phyloP scores from a whole-genome alignment of 257 asterid genomes.

The Plectranthus barbatus region DNA sequence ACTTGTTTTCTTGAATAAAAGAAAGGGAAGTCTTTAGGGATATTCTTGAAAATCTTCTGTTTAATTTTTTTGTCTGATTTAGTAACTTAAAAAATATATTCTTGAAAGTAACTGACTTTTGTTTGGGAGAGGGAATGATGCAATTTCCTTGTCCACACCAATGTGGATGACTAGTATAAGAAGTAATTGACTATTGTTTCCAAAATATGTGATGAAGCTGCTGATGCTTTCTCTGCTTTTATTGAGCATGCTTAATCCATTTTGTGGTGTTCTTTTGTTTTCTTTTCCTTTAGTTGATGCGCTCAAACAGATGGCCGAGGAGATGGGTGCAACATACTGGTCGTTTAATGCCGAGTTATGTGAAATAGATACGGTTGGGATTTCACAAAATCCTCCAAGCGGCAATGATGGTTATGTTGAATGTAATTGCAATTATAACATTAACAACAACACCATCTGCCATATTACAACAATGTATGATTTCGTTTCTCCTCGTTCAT shows the following conservation, averaged over 20 bases:
- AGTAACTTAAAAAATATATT: too few species aligned
- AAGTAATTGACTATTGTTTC: too few species aligned
- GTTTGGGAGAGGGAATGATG: background rate
- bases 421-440: slow-evolving; percentile 42
- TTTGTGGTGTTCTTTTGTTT: background rate
- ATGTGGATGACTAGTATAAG: background rate
- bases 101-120: background rate
- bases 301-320: slow-evolving; percentile 54
- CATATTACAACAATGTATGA: slow-evolving; percentile 61
- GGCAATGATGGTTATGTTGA: slow-evolving; percentile 45
- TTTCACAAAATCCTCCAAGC: slow-evolving; percentile 33
- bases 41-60: background rate
- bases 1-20: background rate
- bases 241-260: background rate
- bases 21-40: background rate
- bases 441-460: slow-evolving; percentile 33
- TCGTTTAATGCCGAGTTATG: slow-evolving; percentile 54
- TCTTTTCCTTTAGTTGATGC: slow-evolving; percentile 42
- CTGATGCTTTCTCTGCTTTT: background rate
- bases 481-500: background rate
- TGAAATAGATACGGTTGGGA: slow-evolving; percentile 46
- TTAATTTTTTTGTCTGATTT: background rate
- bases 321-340: slow-evolving; percentile 76
- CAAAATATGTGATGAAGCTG: background rate
- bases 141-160: background rate